Conservation (phyloP, 2,329 filamentous ascomycete species). For the Lizonia empirigonia region DNA sequence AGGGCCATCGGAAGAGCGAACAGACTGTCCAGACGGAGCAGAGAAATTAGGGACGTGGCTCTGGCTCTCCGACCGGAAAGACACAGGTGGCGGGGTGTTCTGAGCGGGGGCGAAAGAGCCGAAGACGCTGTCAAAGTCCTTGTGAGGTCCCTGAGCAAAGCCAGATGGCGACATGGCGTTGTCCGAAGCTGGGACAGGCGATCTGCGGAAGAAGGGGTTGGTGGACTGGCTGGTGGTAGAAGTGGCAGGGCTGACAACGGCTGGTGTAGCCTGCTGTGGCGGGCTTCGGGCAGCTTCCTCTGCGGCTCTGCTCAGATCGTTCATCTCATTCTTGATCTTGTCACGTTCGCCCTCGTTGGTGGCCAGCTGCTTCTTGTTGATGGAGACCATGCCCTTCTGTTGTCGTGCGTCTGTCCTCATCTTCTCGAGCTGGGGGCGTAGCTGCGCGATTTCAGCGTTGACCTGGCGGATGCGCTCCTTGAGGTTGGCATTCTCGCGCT, state of each 20-base stretch:
- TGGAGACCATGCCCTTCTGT: slow-evolving; percentile 93
- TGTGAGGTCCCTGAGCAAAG: slow-evolving; percentile 50
- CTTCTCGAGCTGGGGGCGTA: slow-evolving; percentile 93
- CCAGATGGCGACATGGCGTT: slow-evolving; percentile 58
- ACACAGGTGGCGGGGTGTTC: slow-evolving; percentile 59
- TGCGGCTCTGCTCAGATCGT: slow-evolving; percentile 67
- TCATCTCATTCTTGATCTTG: slow-evolving; percentile 80
- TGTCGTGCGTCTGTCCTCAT: slow-evolving; percentile 89
- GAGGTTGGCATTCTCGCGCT: slow-evolving; percentile 82
- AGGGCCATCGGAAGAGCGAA: slow-evolving; percentile 54
- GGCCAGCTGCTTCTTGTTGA: slow-evolving; percentile 96
- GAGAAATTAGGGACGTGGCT: slow-evolving; percentile 45
- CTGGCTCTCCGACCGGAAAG: slow-evolving; percentile 63
- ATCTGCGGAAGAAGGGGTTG: slow-evolving; percentile 89
- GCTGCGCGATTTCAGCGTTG: slow-evolving; percentile 79
- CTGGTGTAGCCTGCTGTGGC: slow-evolving; percentile 48
- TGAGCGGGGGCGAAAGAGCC: slow-evolving; percentile 64
- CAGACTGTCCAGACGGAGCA: slow-evolving; percentile 50
- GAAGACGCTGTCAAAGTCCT: slow-evolving; percentile 81
- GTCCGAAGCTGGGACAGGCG: slow-evolving; percentile 56
- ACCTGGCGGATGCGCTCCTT: slow-evolving; percentile 86
- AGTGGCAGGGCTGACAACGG: slow-evolving; percentile 68
- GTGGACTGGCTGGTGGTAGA: slow-evolving; percentile 72
- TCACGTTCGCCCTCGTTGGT: slow-evolving; percentile 90
- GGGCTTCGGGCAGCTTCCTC: slow-evolving; percentile 56